Evolutionary conservation across 2,329 filamentous ascomycete genomes (phyloP), one percentile per base, ranked within the genome.

Genomic region (Lachnellula subtilissima): DNA sequence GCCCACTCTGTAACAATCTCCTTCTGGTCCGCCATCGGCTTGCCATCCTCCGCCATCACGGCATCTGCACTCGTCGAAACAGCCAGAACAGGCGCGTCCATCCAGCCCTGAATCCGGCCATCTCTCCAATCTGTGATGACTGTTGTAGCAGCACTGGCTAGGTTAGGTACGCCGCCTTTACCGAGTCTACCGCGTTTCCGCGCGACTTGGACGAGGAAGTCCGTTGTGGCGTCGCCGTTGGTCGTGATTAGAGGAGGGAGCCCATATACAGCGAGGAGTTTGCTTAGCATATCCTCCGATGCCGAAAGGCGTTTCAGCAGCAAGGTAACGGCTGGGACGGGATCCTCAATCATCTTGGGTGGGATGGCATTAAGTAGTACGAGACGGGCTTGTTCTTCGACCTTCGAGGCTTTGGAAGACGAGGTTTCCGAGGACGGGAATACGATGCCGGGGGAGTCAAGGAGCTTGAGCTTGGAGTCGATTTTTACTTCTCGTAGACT

Each of bases 61-160:
- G 63, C 57, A 35, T 69, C 67, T 47, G 71, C 69, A 60, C 72
- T 70, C 46, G 73, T 71, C 45, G 71, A 67, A 47, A 87, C 80
- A 17, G 82, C 75, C 57, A 90, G 73, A 37, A 81, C 79, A 7
- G 92, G 91, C 2, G 91, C 82, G 65, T 91, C 88, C 48, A 86
- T 83, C 92, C 92, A 96, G 55, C 92, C 92, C 74, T 95, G 91
- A 66, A 99, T 95, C 52, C 94, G 84, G 25, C 92, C 93, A 71
- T 97, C 93, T 64, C 94, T 84, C 90, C 94, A 96, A 76, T 99
- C 94, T n/a, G 86, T 94, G 56, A 99, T 85, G 54, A 99, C 92
- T 0, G 90, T 88, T 81, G 94, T 93, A 61, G 93, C 94, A 7
- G 94, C 93, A 53, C 88, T 86, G 64, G 85, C 80, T 57, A 97